Evolutionary conservation across 371 early-diverging fungal species (phyloP), one percentile per base, ranked within the genome.

Genomic region (Circinella umbellata): DNA sequence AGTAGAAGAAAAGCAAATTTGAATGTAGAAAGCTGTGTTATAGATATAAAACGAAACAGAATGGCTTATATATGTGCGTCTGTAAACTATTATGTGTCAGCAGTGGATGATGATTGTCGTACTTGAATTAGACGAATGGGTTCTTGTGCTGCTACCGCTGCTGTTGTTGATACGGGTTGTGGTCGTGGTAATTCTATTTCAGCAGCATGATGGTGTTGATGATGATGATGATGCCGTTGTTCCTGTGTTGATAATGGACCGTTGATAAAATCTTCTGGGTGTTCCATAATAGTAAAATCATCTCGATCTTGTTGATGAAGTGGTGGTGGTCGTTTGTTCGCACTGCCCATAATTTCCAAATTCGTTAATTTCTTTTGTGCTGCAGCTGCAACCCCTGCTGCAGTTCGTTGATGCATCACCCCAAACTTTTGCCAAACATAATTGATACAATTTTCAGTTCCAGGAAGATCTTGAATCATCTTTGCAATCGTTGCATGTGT

Each of bases 401-500:
- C 82, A 4, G 82, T 76, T 15, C 79, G 69, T 53, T 75, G 73
- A 51, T 81, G 77, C 82, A 82, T 79, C 11, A 79, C 85, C 38
- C 86, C 89, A 70, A 88, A 90, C 51, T 83, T 78, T 48, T 93
- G 93, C 84, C 85, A 83, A 1, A 89, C 84, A 69, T 95, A 96
- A 54, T 90, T 81, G 48, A 83, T 77, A 74, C 95, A 95, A 66
- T 86, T 80, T 6, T 88, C 82, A 0, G 91, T 91, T 46, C 88
- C 85, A 0, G 94, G 94, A 36, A 97, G 76, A 62, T 94, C 95
- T 78, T 97, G 96, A 38, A 97, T 93, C 88, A 94, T 88, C 73
- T 91, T 93, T 27, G 91, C 89, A 66, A 97, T 92, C 0, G 94
- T 93, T 4, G 95, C 92, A 63, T 94, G 92, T 48, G 95, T 88